Evolutionary conservation across 306 rosid species (phyloP).

Genomic region (Cucurbita pepo): DNA sequence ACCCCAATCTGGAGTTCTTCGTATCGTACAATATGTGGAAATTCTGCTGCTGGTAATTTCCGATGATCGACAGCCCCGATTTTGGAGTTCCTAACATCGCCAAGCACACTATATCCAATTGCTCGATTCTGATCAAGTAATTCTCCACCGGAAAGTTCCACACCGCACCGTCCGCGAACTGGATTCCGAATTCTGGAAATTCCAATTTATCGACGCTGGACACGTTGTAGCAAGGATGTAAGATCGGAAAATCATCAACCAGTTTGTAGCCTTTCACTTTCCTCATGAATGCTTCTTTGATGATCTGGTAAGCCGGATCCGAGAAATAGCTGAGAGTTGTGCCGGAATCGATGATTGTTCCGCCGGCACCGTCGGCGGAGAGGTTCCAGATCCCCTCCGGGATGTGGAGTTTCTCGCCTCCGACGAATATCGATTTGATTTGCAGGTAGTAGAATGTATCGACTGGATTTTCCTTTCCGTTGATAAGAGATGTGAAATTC

Average conservation of each 20-base stretch:
- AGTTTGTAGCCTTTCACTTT: constrained; percentile 41
- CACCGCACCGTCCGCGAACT: constrained; percentile 65
- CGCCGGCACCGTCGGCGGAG: constrained; percentile 57
- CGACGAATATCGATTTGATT: constrained; percentile 56
- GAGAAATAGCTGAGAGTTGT: constrained; percentile 86
- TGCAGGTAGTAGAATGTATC: constrained; percentile 85
- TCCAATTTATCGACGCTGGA: constrained; percentile 57
- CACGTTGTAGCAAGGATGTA: constrained; percentile 87
- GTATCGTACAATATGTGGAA: constrained; percentile 72
- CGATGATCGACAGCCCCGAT: constrained; percentile 67
- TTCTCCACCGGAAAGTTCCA: constrained; percentile 91
- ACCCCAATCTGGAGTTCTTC: constrained; percentile 79
- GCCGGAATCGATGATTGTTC: constrained; percentile 93
- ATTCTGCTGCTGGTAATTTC: constrained; percentile 97
- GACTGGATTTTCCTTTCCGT: constrained; percentile 49
- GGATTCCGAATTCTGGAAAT: constrained; percentile 65
- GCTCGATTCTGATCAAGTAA: constrained; percentile 68
- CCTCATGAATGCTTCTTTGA: constrained; percentile 48
- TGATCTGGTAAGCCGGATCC: constrained; percentile 62
- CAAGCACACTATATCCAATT: constrained; percentile 53
- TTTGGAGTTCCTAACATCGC: constrained; percentile 65
- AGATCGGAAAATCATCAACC: constrained; percentile 42
- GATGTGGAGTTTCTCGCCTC: constrained; percentile 43
- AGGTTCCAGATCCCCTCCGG: constrained; percentile 64
- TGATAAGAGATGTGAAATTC: constrained; percentile 63